Evolutionary conservation across 2,329 filamentous ascomycete species (phyloP).

Genomic region (Trichoderma endophyticum): DNA sequence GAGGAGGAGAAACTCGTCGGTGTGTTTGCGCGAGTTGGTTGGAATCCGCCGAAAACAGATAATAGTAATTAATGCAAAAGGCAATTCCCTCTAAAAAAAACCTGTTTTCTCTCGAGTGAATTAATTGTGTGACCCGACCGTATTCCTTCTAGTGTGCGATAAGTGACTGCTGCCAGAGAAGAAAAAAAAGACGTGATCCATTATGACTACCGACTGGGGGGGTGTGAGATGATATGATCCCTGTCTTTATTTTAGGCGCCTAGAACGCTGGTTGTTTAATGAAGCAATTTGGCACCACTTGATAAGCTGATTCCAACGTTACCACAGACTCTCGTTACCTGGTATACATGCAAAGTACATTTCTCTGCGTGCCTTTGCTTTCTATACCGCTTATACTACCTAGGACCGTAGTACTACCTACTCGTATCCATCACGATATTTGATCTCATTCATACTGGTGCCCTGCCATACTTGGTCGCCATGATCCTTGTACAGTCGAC

Average conservation of each 20-base stretch:
- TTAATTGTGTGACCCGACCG: background rate
- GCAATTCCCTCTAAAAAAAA: background rate
- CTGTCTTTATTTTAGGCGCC: background rate
- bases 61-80: slow-evolving; percentile 16
- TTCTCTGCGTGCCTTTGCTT: background rate
- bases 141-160: background rate
- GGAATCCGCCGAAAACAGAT: slow-evolving; percentile 11
- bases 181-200: background rate
- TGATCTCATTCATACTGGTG: background rate
- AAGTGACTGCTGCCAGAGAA: background rate
- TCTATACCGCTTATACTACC: background rate
- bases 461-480: background rate
- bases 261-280: background rate
- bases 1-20: background rate
- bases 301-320: background rate
- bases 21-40: background rate
- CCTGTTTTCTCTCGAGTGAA: background rate
- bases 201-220: background rate
- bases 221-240: background rate
- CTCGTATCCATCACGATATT: background rate
- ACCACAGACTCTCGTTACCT: background rate
- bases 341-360: background rate
- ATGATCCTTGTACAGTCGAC: slow-evolving; percentile 21
- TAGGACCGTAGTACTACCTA: background rate
- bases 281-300: background rate